Evolutionary conservation across 176 grass and related monocot species (phyloP), one percentile per base, ranked within the genome.

Genomic region (Oryza coarctata): DNA sequence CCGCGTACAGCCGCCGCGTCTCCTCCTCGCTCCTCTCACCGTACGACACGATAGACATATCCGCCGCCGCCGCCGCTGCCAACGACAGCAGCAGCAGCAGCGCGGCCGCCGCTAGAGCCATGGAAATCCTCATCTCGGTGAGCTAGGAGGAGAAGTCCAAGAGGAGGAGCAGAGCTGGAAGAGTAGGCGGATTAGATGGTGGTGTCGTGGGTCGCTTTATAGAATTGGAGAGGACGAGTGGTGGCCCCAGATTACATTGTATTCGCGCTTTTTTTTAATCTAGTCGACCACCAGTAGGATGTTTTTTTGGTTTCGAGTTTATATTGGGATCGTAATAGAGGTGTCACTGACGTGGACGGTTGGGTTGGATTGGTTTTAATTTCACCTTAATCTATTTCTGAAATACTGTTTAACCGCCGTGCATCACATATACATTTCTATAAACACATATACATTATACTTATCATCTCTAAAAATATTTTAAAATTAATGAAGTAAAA

Each of bases 11-110:
- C 63, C 88, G 81, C 44, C 88, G 47, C 25, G 84, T 60, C 86
- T 91, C 94, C 70, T 89, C 89, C 82, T 97, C 94, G 79, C 86
- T 93, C 63, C 88, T 65, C 86, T 94, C 94, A 1, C 87, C 94
- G 70, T 91, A 93, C 2, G 84, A 84, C 14, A 93, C 3, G 76
- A 97, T 93, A 35, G 91, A 94, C 91, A 89, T 84, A 66, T 91
- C 91, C 63, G 88, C 75, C 15, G 87, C 78, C 20, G 73, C 44
- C 0, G 45, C 36, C 0, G 40, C 40, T 13, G 77, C 79, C 8
- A 84, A 49, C 1, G 82, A 47, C 22, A 72, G 74, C 50, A 91
- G 60, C 11, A 82, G 41, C 36, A 91, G 30, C 31, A 77, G 79
- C 43, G 82, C 65, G 32, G 80, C 70, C 18, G 68, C 57, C 4